A percentile compares a stretch with the other conserved stretches of the same genome.
These are phyloP conservation scores for Magnolia officinalis DNA, from an alignment of 164 flowering plant species.

Conservation along the genomic window DNA sequence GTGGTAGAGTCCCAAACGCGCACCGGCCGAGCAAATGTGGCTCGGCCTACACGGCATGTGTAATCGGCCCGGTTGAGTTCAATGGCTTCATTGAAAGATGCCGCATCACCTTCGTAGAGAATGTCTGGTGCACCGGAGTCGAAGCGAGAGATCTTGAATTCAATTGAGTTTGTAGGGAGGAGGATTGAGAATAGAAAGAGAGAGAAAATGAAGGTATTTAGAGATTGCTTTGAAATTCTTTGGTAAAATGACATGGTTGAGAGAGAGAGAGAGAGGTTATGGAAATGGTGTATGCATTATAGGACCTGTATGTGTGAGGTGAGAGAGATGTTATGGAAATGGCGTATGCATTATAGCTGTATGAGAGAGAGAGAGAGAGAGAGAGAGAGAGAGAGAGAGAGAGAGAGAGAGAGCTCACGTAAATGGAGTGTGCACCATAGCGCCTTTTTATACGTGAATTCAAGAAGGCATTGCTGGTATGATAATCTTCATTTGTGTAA, in stretches of 20 bases:
- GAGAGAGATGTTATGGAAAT: not conserved
- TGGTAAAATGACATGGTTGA: not conserved
- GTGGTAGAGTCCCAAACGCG: conserved; percentile 14
- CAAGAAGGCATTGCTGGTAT: too few relatives aligned
- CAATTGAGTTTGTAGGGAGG: conserved; percentile 1
- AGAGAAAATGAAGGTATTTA: not conserved
- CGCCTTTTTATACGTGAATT: too few relatives aligned
- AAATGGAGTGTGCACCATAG: too few relatives aligned
- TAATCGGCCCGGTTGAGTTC: conserved; percentile 4
- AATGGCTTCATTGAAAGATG: conserved; percentile 4
- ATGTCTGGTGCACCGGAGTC: not conserved
- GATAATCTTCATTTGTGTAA: too few relatives aligned
- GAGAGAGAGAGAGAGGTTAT: not conserved
- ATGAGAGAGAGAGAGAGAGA: too few relatives aligned
- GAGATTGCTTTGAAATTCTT: not conserved
- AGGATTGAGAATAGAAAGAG: conserved; percentile 2
- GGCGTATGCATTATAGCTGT: not conserved
- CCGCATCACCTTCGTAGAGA: conserved; percentile 5
- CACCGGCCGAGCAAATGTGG: not conserved
- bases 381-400: not conserved
- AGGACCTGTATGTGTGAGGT: not conserved
- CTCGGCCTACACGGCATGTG: conserved; percentile 13
- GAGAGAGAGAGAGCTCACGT: not conserved
- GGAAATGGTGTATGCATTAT: not conserved
- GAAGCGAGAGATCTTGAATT: conserved; percentile 7